These are phyloP conservation scores for Forsythia suspensa DNA, from an alignment of 257 asterid genomes.

Conservation along the genomic window DNA sequence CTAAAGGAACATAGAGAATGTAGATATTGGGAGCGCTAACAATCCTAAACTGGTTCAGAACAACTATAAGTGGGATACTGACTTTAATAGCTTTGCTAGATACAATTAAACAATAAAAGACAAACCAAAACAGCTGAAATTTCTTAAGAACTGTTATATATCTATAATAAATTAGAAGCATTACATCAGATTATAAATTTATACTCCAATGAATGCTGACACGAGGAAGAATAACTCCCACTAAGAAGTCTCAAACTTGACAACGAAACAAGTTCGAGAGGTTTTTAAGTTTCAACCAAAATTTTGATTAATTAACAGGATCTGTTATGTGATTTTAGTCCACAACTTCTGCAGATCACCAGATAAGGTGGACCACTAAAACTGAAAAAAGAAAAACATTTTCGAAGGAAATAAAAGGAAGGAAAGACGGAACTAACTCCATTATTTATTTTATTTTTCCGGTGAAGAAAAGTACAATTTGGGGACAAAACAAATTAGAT, in stretches of 20 bases:
- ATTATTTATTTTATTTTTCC: no score
- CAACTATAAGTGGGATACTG: no score
- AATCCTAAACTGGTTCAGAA: no score
- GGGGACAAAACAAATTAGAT: not conserved
- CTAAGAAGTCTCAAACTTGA: not conserved
- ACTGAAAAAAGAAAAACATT: not conserved
- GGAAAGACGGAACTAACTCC: not conserved
- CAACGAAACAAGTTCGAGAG: not conserved
- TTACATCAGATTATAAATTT: not conserved
- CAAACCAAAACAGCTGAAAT: not conserved
- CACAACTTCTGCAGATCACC: not conserved
- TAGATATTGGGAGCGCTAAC: no score
- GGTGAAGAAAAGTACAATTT: not conserved
- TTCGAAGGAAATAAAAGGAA: not conserved
- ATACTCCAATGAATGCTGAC: not conserved
- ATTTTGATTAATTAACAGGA: not conserved
- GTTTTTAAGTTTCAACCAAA: not conserved
- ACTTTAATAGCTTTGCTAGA: no score
- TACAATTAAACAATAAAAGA: not conserved
- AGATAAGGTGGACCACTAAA: not conserved
- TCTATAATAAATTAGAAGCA: not conserved
- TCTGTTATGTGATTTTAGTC: not conserved
- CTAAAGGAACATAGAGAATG: not conserved
- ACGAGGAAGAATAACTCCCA: not conserved
- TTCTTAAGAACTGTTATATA: not conserved